Percentiles rank a stretch among this genome's conserved stretches.
These are phyloP conservation scores for Mycena polygramma DNA, from an alignment of 768 basidiomycete genomes.

Conservation along the genomic window DNA sequence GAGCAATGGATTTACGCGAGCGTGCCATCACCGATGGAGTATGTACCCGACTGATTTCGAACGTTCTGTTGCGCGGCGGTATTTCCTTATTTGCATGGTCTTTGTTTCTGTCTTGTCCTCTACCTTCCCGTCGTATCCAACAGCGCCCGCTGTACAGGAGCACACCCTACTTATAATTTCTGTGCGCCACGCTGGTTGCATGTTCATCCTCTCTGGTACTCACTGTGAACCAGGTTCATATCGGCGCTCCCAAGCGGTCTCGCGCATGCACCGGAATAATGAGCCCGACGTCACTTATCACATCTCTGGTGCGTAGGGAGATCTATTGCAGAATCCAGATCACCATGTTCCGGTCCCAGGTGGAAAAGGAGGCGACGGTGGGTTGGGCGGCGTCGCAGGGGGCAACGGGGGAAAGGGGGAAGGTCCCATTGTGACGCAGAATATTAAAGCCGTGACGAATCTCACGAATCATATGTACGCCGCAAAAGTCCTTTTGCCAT, in stretches of 20 bases:
- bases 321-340: neutral
- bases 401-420: neutral
- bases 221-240: neutral
- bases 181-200: neutral
- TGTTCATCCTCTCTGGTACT: neutral
- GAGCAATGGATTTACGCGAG: too few species aligned
- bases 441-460: neutral
- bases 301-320: constrained; percentile 1
- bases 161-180: neutral
- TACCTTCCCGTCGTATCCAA: too few species aligned
- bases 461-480: neutral
- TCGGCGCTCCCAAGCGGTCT: neutral
- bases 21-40: too few species aligned
- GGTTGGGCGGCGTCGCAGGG: neutral
- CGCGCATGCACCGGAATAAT: neutral
- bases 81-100: too few species aligned
- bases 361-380: neutral
- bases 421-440: neutral
- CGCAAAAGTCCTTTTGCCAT: too few species aligned
- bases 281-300: neutral
- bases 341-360: neutral
- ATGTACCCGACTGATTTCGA: too few species aligned
- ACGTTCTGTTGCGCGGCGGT: too few species aligned
- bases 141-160: neutral
- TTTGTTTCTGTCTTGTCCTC: too few species aligned